These are phyloP conservation scores for Groenewaldozyma salmanticensis DNA, from an alignment of 805 yeast genomes.

Conservation along the genomic window DNA sequence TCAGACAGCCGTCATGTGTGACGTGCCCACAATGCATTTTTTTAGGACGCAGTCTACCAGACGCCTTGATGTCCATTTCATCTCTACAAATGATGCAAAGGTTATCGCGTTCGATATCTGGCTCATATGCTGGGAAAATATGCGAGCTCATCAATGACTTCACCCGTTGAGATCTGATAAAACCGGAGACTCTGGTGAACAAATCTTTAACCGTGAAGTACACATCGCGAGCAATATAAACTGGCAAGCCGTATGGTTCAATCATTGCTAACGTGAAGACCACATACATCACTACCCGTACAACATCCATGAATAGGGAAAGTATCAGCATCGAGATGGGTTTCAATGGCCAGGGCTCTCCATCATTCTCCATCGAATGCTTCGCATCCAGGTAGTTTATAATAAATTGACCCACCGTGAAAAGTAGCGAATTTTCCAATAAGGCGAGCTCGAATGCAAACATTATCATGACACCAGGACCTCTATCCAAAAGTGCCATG, in stretches of 20 bases:
- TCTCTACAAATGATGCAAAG: constrained; percentile 88
- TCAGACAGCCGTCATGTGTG: constrained; percentile 80
- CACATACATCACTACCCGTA: constrained; percentile 38
- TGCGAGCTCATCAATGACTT: constrained; percentile 54
- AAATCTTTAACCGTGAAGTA: constrained; percentile 29
- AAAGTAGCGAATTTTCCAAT: constrained; percentile 44
- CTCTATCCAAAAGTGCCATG: constrained; percentile 15
- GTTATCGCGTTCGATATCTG: constrained; percentile 50
- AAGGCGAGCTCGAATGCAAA: constrained; percentile 73
- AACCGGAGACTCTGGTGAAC: constrained; percentile 21
- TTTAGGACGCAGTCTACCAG: constrained; percentile 52
- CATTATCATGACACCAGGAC: constrained; percentile 38
- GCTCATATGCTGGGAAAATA: constrained; percentile 51
- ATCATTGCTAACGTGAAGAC: constrained; percentile 39
- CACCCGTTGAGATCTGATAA: constrained; percentile 24
- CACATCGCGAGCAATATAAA: constrained; percentile 42
- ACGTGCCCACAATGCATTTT: constrained; percentile 78
- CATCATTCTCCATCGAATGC: constrained; percentile 36
- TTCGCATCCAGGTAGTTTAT: constrained; percentile 49
- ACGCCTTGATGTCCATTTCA: constrained; percentile 49
- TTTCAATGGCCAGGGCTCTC: constrained; percentile 72
- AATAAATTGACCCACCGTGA: constrained; percentile 36
- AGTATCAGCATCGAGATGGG: constrained; percentile 47
- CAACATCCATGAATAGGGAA: constrained; percentile 40
- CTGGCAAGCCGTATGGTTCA: constrained; percentile 36